Percentiles rank a stretch among this genome's conserved stretches.
These are phyloP conservation scores for Carpinus viminea DNA, from an alignment of 306 rosid genomes.

Conservation along the genomic window DNA sequence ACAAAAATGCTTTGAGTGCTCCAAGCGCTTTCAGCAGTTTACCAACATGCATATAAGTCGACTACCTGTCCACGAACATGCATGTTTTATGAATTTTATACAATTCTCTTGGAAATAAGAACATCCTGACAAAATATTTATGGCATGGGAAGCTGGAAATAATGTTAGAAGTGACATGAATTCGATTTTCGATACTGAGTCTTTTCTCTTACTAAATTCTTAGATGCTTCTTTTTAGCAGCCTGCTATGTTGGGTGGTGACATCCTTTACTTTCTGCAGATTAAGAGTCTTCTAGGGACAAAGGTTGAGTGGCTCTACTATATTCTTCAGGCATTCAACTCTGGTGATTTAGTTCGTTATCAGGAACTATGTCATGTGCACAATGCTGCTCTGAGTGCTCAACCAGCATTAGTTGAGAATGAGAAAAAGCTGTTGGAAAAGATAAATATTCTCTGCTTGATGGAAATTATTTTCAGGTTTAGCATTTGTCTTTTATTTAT, in stretches of 20 bases:
- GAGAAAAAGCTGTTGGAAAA: slow-evolving; percentile 90
- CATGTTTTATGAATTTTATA: background rate
- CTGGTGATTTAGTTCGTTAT: slow-evolving; percentile 88
- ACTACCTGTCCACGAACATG: background rate
- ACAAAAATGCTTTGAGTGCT: too few species aligned
- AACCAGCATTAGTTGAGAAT: slow-evolving; percentile 90
- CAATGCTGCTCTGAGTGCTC: slow-evolving; percentile 86
- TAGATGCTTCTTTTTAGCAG: background rate
- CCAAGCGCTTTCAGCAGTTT: too few species aligned
- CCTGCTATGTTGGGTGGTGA: slow-evolving; percentile 14
- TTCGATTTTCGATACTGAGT: background rate
- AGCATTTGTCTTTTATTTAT: background rate
- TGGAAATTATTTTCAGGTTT: slow-evolving; percentile 99
- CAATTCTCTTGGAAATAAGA: background rate
- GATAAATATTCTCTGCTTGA: slow-evolving; percentile 96
- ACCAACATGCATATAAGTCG: too few species aligned
- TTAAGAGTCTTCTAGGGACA: slow-evolving; percentile 81
- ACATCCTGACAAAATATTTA: background rate
- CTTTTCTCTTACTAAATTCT: background rate
- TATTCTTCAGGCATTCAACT: slow-evolving; percentile 91
- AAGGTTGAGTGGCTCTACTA: slow-evolving; percentile 99
- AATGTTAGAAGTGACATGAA: background rate
- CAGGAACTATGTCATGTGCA: slow-evolving; percentile 92
- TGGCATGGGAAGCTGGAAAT: background rate
- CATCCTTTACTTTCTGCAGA: slow-evolving; percentile 44